phyloP scores from a whole-genome alignment of 192 early-diverging fungal species.

The Ramicandelaber brevisporus region DNA sequence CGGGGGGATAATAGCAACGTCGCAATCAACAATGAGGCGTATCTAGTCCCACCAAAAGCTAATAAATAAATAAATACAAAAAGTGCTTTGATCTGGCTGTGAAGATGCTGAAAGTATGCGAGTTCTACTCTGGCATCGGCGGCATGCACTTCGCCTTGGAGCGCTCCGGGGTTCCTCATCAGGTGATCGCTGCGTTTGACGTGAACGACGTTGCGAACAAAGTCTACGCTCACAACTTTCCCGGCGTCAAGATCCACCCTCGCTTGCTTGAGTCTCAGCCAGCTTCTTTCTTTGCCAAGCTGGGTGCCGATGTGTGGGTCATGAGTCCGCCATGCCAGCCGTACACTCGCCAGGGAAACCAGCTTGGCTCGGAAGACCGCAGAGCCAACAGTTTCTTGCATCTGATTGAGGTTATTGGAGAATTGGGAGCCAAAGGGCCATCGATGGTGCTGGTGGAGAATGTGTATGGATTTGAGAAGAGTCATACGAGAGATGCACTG shows the following conservation, averaged over 20 bases:
- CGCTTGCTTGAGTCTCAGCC: constrained; percentile 35
- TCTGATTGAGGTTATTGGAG: constrained; percentile 30
- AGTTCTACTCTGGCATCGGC: constrained; percentile 26
- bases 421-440: constrained; percentile 20
- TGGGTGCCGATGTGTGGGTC: constrained; percentile 43
- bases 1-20: not conserved
- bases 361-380: constrained; percentile 39
- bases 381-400: constrained; percentile 52
- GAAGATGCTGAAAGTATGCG: constrained; percentile 9
- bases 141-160: constrained; percentile 54
- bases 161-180: constrained; percentile 21
- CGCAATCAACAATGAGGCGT: not conserved
- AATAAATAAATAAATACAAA: constrained; percentile 1
- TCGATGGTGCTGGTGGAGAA: constrained; percentile 50
- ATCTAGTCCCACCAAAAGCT: not conserved
- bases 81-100: constrained; percentile 1
- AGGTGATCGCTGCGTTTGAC: constrained; percentile 76
- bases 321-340: constrained; percentile 72
- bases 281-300: constrained; percentile 25
- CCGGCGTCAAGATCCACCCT: constrained; percentile 11
- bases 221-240: constrained; percentile 41
- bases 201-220: constrained; percentile 79
- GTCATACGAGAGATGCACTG: constrained; percentile 27
- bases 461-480: constrained; percentile 55
- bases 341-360: constrained; percentile 43